phyloP scores from a whole-genome alignment of 2,329 filamentous ascomycete genomes.

The Ascochyta pisi region DNA sequence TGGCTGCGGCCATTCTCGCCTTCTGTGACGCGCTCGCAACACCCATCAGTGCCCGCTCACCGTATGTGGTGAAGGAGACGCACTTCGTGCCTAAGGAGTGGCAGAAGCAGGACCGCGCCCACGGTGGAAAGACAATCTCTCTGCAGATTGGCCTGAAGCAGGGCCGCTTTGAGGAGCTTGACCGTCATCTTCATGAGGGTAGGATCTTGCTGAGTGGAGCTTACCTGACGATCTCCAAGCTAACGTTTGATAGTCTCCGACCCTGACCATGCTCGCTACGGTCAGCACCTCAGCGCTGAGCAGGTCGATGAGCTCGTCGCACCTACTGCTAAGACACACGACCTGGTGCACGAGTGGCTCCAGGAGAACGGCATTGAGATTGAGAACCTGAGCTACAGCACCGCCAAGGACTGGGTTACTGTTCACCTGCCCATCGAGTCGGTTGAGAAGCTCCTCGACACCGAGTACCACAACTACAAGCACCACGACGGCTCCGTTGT shows the following conservation, averaged over 20 bases:
- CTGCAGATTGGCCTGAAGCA: conserved; percentile 67
- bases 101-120: conserved; percentile 56
- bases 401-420: conserved; percentile 65
- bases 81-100: conserved; percentile 61
- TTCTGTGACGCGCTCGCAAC: conserved; percentile 44
- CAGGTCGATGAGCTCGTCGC: conserved; percentile 63
- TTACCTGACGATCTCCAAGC: not conserved
- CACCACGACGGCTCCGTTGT: conserved; percentile 61
- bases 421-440: conserved; percentile 59
- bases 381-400: conserved; percentile 53
- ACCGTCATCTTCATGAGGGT: conserved; percentile 62
- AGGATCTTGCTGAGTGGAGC: conserved; percentile 12
- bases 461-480: conserved; percentile 59
- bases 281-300: conserved; percentile 59
- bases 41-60: conserved; percentile 48
- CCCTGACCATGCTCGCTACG: conserved; percentile 62
- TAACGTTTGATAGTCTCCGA: conserved; percentile 27
- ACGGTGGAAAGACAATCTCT: conserved; percentile 58
- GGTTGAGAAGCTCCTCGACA: conserved; percentile 61
- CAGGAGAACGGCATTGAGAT: conserved; percentile 60
- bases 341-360: conserved; percentile 64
- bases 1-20: conserved; percentile 39
- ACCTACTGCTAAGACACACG: conserved; percentile 59
- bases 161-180: conserved; percentile 61
- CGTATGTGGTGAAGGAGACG: conserved; percentile 63